These are phyloP conservation scores for Achaetomiella virescens DNA, from an alignment of 495 filamentous ascomycete species.

Conservation along the genomic window DNA sequence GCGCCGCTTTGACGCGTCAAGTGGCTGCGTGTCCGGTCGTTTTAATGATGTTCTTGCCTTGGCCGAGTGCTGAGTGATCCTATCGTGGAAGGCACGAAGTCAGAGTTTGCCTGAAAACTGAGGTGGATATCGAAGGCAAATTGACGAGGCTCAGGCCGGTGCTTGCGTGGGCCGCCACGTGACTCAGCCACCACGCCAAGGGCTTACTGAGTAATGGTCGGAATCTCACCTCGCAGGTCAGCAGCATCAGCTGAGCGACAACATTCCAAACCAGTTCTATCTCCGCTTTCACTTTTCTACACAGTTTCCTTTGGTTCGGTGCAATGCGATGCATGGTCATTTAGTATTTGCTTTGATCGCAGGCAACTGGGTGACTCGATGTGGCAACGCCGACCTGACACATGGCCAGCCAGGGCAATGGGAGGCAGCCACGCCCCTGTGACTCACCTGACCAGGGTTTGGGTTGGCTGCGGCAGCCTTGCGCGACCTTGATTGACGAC, in stretches of 20 bases:
- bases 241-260: too few species aligned
- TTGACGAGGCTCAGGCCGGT: background rate
- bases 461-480: slow-evolving; percentile 9
- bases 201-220: too few species aligned
- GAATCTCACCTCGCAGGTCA: too few species aligned
- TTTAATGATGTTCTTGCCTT: slow-evolving; percentile 5
- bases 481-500: background rate
- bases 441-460: slow-evolving; percentile 7
- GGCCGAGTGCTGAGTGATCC: background rate
- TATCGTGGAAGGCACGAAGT: slow-evolving; percentile 2
- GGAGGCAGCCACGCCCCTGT: slow-evolving; percentile 9
- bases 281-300: too few species aligned
- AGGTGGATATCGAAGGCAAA: background rate
- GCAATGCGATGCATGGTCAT: background rate
- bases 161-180: too few species aligned
- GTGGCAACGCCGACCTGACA: background rate
- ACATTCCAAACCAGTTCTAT: too few species aligned
- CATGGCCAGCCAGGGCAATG: background rate
- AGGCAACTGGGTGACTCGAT: slow-evolving; percentile 9
- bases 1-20: slow-evolving; percentile 4
- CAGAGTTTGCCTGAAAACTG: slow-evolving; percentile 9
- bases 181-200: too few species aligned
- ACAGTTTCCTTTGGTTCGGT: background rate
- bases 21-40: background rate
- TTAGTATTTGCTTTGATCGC: slow-evolving; percentile 1